phyloP scores from a whole-genome alignment of 169 alveolate species.

The Plasmodium falciparum region DNA sequence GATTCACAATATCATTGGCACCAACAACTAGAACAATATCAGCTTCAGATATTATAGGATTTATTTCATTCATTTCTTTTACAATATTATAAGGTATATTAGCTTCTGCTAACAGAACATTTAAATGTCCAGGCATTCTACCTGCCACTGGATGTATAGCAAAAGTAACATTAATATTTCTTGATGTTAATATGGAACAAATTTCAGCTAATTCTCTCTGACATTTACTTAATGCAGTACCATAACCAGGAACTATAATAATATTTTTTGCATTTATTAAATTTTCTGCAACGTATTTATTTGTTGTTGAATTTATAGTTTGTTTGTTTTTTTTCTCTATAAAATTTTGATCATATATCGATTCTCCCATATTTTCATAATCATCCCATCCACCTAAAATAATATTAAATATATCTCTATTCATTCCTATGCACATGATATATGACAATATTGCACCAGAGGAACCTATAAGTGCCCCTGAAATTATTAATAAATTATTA shows the following conservation, averaged over 20 bases:
- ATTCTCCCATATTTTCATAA: slow-evolving; percentile 85
- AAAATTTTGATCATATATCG: slow-evolving; percentile 80
- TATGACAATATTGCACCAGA: slow-evolving; percentile 96
- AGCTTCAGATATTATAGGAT: slow-evolving; percentile 85
- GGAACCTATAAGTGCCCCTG: slow-evolving; percentile 96
- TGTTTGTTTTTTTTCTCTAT: slow-evolving; percentile 85
- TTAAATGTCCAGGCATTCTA: slow-evolving; percentile 98
- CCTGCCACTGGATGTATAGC: slow-evolving; percentile 99
- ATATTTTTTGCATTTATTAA: slow-evolving; percentile 87
- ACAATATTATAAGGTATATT: slow-evolving; percentile 95
- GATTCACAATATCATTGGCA: slow-evolving; percentile 96
- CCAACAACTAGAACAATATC: slow-evolving; percentile 94
- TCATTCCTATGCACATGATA: slow-evolving; percentile 96
- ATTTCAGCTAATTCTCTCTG: slow-evolving; percentile 89
- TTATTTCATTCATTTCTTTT: slow-evolving; percentile 95
- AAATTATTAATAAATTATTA: slow-evolving; percentile 91
- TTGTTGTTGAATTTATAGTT: slow-evolving; percentile 84
- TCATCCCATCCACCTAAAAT: slow-evolving; percentile 93
- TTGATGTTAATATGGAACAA: slow-evolving; percentile 81
- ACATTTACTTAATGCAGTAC: slow-evolving; percentile 94
- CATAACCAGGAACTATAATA: slow-evolving; percentile 96
- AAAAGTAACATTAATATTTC: slow-evolving; percentile 91
- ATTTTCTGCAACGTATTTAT: slow-evolving; percentile 89
- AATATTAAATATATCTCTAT: slow-evolving; percentile 91
- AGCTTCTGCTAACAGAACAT: slow-evolving; percentile 96